phyloP scores from a whole-genome alignment of 1,139 yeast species.

The Candida sanyaensis region DNA sequence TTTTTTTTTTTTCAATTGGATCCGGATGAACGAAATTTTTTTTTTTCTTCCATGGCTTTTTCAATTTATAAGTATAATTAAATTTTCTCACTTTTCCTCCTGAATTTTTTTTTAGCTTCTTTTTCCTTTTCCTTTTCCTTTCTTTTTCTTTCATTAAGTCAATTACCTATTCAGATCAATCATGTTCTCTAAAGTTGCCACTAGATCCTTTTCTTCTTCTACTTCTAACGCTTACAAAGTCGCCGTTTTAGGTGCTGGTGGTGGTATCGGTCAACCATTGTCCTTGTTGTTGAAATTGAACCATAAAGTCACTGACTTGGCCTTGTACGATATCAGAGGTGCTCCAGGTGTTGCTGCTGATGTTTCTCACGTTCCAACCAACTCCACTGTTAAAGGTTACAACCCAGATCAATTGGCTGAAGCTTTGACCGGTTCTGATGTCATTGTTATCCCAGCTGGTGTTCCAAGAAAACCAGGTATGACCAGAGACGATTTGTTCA shows the following conservation, averaged over 20 bases:
- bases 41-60: neutral
- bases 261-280: conserved; percentile 94
- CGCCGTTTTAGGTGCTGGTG: conserved; percentile 78
- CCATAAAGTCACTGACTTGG: conserved; percentile 59
- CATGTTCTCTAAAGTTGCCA: conserved; percentile 53
- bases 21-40: conserved; percentile 2
- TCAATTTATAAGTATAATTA: neutral
- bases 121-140: conserved; percentile 6
- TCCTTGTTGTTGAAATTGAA: conserved; percentile 78
- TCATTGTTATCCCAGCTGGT: conserved; percentile 93
- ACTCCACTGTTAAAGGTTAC: conserved; percentile 68
- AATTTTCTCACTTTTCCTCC: neutral
- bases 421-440: conserved; percentile 72
- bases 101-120: conserved; percentile 1
- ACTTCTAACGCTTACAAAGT: conserved; percentile 70
- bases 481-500: conserved; percentile 95
- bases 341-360: conserved; percentile 95
- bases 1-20: neutral
- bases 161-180: conserved; percentile 4
- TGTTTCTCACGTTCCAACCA: conserved; percentile 85
- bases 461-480: conserved; percentile 98
- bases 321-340: conserved; percentile 86
- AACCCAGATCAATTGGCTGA: conserved; percentile 61
- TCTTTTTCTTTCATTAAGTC: conserved; percentile 1
- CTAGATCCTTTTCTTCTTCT: conserved; percentile 67